Evolutionary conservation across 2,329 filamentous ascomycete species (phyloP), one percentile per base, ranked within the genome.

Genomic region (Colletotrichum sp.): DNA sequence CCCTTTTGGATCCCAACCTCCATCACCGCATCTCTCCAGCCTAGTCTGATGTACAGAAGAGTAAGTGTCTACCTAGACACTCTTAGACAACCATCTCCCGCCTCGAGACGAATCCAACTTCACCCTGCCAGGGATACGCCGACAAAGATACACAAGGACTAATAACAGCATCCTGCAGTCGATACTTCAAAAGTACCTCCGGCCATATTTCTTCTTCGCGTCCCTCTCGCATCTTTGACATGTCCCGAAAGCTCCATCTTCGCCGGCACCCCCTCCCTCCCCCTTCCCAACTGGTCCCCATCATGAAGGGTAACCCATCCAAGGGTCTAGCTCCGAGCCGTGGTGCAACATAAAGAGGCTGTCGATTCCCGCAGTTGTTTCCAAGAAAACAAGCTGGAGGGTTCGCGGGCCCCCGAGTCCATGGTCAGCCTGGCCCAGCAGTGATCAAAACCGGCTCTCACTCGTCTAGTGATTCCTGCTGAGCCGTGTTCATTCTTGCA

Each of bases 121-220:
- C 59, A 52, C 59, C 16, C 59, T 61, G 59, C 59, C 59, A 52
- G 59, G 59, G 59, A 61, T 61, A 61, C 16, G 39, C 67, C 34
- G 32, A 26, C 43, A 18, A 34, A 59, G 21, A 57, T 48, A 57
- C 57, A 21, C 26, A n/a, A 59, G 60, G 60, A 28, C 67, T 61
- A 74, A 36, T 52, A 21, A 36, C 21, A 48, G 60, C 60, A 36
- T 24, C 60, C 18, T 71, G 9, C 34, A 39, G 61, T 43, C n/a
- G 7, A 21, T 21, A 34, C 15, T 1, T 36, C 13, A 32, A 59
- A 66, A 61, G 66, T 34, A 16, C 18, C 57, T 30, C 39, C 69
- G 70, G 70, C 34, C 26, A 65, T 68, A 60, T 69, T 61, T 30
- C 57, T 73, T 68, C 70, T 73, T 75, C 28, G 16, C 28, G 57